A percentile compares a stretch with the other conserved stretches of the same genome.
Conservation (phyloP, 2,329 filamentous ascomycete genomes). For the Microdochium nivale region DNA sequence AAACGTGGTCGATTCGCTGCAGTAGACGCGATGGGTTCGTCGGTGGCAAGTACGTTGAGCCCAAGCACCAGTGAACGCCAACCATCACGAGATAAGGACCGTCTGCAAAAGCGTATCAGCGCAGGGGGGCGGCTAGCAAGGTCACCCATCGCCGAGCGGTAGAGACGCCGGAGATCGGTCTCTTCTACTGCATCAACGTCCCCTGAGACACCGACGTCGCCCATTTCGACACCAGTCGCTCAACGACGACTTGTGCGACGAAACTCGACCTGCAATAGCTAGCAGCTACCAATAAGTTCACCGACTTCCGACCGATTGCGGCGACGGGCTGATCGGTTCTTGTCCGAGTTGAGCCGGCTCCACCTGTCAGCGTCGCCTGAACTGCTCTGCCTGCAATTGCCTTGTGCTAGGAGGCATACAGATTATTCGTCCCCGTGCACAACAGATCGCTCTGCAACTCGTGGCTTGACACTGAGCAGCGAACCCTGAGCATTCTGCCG, state of each 20-base stretch:
- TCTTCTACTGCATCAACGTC: slow-evolving; percentile 8
- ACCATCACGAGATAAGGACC: slow-evolving; percentile 56
- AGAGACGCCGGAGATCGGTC: slow-evolving; percentile 23
- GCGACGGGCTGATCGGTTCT: neutral
- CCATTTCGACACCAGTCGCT: slow-evolving; percentile 4
- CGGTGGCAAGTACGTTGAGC: slow-evolving; percentile 42
- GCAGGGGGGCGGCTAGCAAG: slow-evolving; percentile 65
- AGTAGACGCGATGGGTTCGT: slow-evolving; percentile 27
- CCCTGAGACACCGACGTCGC: slow-evolving; percentile 8
- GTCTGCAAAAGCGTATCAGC: slow-evolving; percentile 71
- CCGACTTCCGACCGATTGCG: neutral
- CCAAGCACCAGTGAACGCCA: slow-evolving; percentile 31
- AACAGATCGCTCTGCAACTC: neutral
- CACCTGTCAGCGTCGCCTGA: neutral
- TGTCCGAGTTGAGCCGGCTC: neutral
- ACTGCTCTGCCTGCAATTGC: neutral
- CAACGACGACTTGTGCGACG: neutral
- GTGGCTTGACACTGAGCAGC: neutral
- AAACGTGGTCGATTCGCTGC: slow-evolving; percentile 46
- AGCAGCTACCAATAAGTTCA: neutral
- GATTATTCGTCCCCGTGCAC: neutral
- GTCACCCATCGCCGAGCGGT: slow-evolving; percentile 49
- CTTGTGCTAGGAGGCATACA: neutral
- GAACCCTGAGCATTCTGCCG: neutral
- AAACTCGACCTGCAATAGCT: neutral